Evolutionary conservation across 2,329 filamentous ascomycete genomes (phyloP).

Genomic region (Botrytis aclada): DNA sequence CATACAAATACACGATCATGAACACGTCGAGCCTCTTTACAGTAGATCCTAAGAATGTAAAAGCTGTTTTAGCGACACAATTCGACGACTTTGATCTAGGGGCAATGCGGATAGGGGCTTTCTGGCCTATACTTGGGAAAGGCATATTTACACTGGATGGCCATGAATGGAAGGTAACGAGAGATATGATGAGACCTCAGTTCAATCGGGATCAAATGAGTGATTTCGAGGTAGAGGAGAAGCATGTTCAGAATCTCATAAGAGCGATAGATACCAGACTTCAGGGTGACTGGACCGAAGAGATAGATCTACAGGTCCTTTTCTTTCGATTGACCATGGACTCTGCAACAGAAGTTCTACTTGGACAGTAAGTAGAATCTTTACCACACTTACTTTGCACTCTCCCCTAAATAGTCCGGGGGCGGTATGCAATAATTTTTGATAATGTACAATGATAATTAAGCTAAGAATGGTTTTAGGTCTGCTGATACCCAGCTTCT

Average conservation of each 20-base stretch:
- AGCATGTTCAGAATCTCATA: constrained; percentile 43
- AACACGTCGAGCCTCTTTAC: neutral
- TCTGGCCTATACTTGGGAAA: constrained; percentile 21
- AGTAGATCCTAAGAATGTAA: constrained; percentile 51
- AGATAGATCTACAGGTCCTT: constrained; percentile 56
- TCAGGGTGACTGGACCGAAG: constrained; percentile 26
- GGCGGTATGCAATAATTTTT: neutral
- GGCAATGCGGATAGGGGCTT: neutral
- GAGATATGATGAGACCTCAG: constrained; percentile 48
- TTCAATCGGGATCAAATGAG: constrained; percentile 53
- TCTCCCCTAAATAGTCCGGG: neutral
- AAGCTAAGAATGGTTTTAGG: neutral
- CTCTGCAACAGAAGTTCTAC: constrained; percentile 45
- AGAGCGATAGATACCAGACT: constrained; percentile 10
- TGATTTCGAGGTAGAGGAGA: constrained; percentile 65
- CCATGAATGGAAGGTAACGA: constrained; percentile 16
- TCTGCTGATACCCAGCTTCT: neutral
- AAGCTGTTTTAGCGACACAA: constrained; percentile 49
- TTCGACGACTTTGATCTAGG: constrained; percentile 49
- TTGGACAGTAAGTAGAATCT: constrained; percentile 49
- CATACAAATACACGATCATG: neutral
- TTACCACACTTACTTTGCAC: neutral
- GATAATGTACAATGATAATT: neutral
- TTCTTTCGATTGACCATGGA: constrained; percentile 49
- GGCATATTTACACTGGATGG: constrained; percentile 22